phyloP scores from a whole-genome alignment of 768 basidiomycete genomes.

The Podaxis sp. region DNA sequence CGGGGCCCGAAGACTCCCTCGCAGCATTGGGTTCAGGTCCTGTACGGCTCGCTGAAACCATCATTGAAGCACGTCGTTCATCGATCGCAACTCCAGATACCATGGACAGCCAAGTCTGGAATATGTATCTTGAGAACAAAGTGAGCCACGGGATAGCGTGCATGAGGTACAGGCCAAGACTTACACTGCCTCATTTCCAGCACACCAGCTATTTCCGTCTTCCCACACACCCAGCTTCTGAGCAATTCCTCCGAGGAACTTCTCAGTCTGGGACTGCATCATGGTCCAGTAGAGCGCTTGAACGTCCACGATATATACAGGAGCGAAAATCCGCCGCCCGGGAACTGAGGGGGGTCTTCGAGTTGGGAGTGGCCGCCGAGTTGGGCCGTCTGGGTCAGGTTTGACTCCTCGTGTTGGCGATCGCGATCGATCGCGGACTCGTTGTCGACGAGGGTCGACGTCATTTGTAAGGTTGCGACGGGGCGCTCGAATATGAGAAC shows the following conservation, averaged over 20 bases:
- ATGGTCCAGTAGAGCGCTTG: constrained; percentile 32
- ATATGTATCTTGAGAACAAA: constrained; percentile 26
- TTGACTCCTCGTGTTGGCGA: not conserved
- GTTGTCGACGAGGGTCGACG: not conserved
- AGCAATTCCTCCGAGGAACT: constrained; percentile 26
- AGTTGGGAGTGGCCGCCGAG: not conserved
- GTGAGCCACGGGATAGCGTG: not conserved
- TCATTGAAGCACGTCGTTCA: constrained; percentile 31
- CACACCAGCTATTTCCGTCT: constrained; percentile 35
- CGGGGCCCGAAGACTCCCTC: constrained; percentile 1
- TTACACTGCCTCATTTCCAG: constrained; percentile 50
- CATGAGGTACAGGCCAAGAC: constrained; percentile 11
- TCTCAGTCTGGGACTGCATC: constrained; percentile 27
- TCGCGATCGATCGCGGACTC: constrained; percentile 4
- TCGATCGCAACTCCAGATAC: constrained; percentile 42
- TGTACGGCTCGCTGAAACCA: not conserved
- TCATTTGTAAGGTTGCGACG: not conserved
- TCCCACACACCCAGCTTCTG: constrained; percentile 25
- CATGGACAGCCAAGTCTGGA: constrained; percentile 45
- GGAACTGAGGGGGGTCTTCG: not conserved
- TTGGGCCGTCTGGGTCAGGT: not conserved
- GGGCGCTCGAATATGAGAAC: not conserved
- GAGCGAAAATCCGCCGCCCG: constrained; percentile 16
- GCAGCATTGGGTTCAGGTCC: not conserved
- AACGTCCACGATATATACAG: constrained; percentile 38